These are phyloP conservation scores for Rutstroemia sp. DNA, from an alignment of 2,329 filamentous ascomycete genomes.

Conservation along the genomic window DNA sequence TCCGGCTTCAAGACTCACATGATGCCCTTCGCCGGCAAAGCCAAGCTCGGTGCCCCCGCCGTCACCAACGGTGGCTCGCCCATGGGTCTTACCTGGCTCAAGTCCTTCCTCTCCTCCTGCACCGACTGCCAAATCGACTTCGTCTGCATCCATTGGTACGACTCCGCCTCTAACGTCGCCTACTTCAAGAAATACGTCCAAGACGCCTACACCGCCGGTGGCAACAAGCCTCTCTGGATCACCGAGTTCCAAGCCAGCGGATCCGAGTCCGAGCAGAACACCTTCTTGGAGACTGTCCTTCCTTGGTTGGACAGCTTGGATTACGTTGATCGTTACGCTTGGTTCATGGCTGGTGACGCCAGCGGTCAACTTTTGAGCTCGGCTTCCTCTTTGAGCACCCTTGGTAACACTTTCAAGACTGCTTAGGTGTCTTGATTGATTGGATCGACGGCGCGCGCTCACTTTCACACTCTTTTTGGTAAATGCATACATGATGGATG, in stretches of 20 bases:
- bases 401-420: conserved; percentile 7
- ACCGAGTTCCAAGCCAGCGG: conserved; percentile 35
- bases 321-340: conserved; percentile 10
- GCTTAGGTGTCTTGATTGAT: not conserved
- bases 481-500: not conserved
- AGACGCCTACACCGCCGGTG: conserved; percentile 29
- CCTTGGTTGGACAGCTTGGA: conserved; percentile 34
- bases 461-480: too few relatives aligned
- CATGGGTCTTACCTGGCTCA: conserved; percentile 38
- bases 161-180: conserved; percentile 27
- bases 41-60: conserved; percentile 38
- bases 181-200: conserved; percentile 38
- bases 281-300: conserved; percentile 35
- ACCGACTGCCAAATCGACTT: conserved; percentile 37
- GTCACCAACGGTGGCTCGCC: conserved; percentile 38
- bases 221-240: conserved; percentile 32
- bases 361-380: not conserved
- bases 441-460: not conserved
- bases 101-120: conserved; percentile 36
- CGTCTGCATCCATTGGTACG: conserved; percentile 41
- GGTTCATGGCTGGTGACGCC: conserved; percentile 1
- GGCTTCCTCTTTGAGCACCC: not conserved
- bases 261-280: conserved; percentile 25
- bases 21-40: conserved; percentile 37
- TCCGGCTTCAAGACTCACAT: conserved; percentile 36